These are phyloP conservation scores for Tetracladium setigerum DNA, from an alignment of 495 filamentous ascomycete genomes.

Conservation along the genomic window DNA sequence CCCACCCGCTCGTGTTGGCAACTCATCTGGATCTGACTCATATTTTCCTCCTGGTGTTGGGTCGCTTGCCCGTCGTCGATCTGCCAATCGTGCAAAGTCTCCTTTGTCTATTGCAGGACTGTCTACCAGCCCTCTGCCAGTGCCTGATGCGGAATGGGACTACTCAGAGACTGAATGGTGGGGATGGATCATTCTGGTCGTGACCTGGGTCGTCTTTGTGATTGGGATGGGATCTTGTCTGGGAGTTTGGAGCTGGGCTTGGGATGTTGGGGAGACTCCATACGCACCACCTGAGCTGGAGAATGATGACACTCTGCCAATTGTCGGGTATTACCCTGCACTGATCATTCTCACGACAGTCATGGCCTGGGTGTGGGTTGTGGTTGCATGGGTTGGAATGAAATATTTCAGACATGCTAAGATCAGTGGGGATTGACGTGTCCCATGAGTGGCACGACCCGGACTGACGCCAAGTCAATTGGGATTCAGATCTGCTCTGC, in stretches of 20 bases:
- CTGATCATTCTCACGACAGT: slow-evolving; percentile 85
- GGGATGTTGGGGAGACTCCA: slow-evolving; percentile 96
- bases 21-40: slow-evolving; percentile 54
- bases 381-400: slow-evolving; percentile 96
- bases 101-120: slow-evolving; percentile 45
- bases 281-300: slow-evolving; percentile 89
- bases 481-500: no score
- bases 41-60: slow-evolving; percentile 45
- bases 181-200: slow-evolving; percentile 85
- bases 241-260: slow-evolving; percentile 99
- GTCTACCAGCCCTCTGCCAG: slow-evolving; percentile 31
- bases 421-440: slow-evolving; percentile 42
- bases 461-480: not conserved
- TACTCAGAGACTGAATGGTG: slow-evolving; percentile 93
- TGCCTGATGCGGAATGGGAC: slow-evolving; percentile 57
- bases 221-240: slow-evolving; percentile 92
- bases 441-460: not conserved
- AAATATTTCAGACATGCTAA: slow-evolving; percentile 98
- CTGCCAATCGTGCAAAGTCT: slow-evolving; percentile 51
- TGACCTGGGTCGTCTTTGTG: slow-evolving; percentile 92
- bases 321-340: slow-evolving; percentile 94
- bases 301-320: slow-evolving; percentile 87
- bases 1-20: slow-evolving; percentile 25
- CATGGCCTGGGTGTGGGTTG: slow-evolving; percentile 99
- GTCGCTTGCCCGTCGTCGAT: slow-evolving; percentile 38